Evolutionary conservation across 2,329 filamentous ascomycete species (phyloP), one percentile per base, ranked within the genome.

Genomic region (Ascochyta viciae-villosae): DNA sequence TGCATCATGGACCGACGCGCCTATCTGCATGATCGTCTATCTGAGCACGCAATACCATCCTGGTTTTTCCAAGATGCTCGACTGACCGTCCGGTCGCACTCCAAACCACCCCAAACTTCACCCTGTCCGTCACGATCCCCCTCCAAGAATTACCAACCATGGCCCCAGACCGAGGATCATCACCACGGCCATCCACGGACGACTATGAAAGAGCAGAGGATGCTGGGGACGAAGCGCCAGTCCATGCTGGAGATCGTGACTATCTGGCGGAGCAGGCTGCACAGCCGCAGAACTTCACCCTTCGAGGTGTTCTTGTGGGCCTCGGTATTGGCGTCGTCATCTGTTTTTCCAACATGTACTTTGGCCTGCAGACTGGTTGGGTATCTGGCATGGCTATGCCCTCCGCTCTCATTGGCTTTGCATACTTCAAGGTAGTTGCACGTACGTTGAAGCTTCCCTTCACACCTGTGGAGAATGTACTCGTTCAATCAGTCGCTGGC

Each of bases 271-370:
- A 73, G 27, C 62, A 62, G 52, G 76, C 77, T 3, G 62, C 67
- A 6, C 74, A 81, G 58, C 78, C 80, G 6, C 85, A 85, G 42
- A 92, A 92, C 78, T 97, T 99, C 78, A 98, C 95, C 0, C 54
- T 89, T 24, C 89, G 95, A 52, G 92, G 92, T 46, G 83, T 98
- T 35, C 72, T 87, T 5, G 91, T 91, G 26, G 95, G 95, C 15
- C 81, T 96, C 6, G 80, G 85, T 3, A 95, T 99, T 61, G 95
- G 95, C 37, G 86, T 95, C 4, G 82, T 98, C 51, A 96, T 98
- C 70, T 95, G 91, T 72, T 96, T 96, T 74, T 96, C 91, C 48
- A 99, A 99, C 74, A 97, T 96, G 82, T 99, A 98, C 76, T 99
- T 99, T 74, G 95, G 95, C n/a, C 82, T 99, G 29, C 95, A 98